Base-by-base conservation (phyloP, 1,284 basidiomycete genomes). In the Xanthoconium separans region DNA sequence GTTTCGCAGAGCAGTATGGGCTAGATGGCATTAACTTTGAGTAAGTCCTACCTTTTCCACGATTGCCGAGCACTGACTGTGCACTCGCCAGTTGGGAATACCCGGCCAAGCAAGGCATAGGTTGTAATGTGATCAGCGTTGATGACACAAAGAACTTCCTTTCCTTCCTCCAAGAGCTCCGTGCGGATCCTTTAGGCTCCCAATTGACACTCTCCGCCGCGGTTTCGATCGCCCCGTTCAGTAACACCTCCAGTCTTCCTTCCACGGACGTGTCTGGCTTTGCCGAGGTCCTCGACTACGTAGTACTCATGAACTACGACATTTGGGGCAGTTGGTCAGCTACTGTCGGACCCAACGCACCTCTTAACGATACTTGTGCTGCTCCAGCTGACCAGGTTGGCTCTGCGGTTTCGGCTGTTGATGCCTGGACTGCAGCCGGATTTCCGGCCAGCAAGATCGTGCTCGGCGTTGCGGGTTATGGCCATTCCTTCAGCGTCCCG, bases 251-350 rank as follows among this genome's bases (percentile, higher is more conserved):
- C 55, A 84, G 85, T 4, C 69, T 58, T 1, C 84, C 85, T 2
- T 66, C 82, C 60, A 66, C 63, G 5, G 74, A 89, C 65, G 83
- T 89, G 10, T 79, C 79, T 7, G 62, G 43, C 10, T 72, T 73
- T 43, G 60, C 67, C 1, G 20, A 58, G 0, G 67, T 70, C 42
- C 73, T 90, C 41, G 85, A 89, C 70, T 85, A 81, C 73, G 77
- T 91, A 61, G 70, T 82, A 49, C 73, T 90, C 69, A 90, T 91
- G 88, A 80, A 86, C 73, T 90, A 88, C 65, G 87, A 90, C 62
- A 66, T 87, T 52, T 87, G 78, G 78, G 86, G 85, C 48, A 69
- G 77, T 58, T 75, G 76, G 82, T 79, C 64, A 2, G 6, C 59
- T 3, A 27, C 56, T 20, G 73, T 76, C 6, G 88, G 88, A 16